Conservation (phyloP, 2,329 filamentous ascomycete genomes). For the Fusarium nygamai region DNA sequence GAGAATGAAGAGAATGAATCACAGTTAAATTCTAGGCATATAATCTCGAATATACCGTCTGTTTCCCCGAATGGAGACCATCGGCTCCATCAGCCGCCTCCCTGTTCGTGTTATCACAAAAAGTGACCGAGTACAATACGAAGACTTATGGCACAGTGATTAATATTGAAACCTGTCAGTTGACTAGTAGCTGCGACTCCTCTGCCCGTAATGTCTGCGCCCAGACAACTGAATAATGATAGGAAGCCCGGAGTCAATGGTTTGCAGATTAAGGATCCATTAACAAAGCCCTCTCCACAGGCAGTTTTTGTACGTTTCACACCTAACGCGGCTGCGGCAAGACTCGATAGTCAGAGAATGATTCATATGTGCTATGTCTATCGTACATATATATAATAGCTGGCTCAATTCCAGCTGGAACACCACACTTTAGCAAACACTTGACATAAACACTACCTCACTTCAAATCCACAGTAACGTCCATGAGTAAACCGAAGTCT, state of each 20-base stretch:
- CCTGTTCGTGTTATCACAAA: no score
- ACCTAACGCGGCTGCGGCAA: no score
- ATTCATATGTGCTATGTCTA: no score
- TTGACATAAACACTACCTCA: rapidly evolving
- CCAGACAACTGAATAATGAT: no score
- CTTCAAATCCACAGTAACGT: neutral
- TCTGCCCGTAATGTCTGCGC: no score
- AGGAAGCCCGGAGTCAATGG: rapidly evolving
- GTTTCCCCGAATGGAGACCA: rapidly evolving
- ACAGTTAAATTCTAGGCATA: rapidly evolving
- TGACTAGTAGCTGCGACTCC: rapidly evolving
- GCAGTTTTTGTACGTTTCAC: neutral
- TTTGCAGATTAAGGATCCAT: rapidly evolving
- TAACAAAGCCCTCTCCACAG: neutral
- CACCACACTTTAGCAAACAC: neutral
- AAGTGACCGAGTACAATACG: rapidly evolving
- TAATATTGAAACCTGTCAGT: rapidly evolving
- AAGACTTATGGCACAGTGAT: rapidly evolving
- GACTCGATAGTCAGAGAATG: no score
- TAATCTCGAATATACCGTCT: rapidly evolving
- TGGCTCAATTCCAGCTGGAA: rapidly evolving
- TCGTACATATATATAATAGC: no score
- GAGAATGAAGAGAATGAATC: rapidly evolving
- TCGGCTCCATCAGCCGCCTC: no score
- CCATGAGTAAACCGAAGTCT: neutral